Base-by-base conservation (phyloP, 2,329 filamentous ascomycete species). In the Xylariaceae sp. region DNA sequence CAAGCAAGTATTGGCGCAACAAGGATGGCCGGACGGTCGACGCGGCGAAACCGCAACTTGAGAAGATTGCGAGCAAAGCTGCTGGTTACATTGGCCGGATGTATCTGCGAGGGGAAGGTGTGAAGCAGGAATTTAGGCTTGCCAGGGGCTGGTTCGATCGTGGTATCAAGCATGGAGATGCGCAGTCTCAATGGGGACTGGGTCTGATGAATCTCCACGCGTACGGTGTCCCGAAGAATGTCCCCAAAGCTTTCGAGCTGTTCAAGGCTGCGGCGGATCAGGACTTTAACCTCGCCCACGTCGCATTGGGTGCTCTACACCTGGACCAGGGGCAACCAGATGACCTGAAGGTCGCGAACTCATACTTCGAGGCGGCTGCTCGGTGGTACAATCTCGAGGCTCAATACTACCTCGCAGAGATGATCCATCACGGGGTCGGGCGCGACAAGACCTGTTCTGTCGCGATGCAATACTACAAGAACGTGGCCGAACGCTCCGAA, bases 361-460 rank as follows among this genome's bases (percentile, higher is more conserved):
- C 86, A 58, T 95, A 95, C 66, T 96, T 96, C 60, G 90, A 96
- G 62, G 77, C 92, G 42, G 91, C 91, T 5, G 86, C 86, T 38
- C 77, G 89, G 19, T 90, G 90, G 64, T 86, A 86, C 12, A 87
- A 90, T 63, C 87, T 96, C 54, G 90, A 96, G 68, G 88, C 90
- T 0, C 89, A 89, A 65, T 96, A 96, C 70, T 95, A 95, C 66
- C 81, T 96, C 4, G 91, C 89, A 2, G 91, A 96, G 69, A 83
- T 96, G 74, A 86, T 85, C 19, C 82, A 91, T 58, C 81, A 89
- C 54, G 90, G 89, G 0, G 80, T 95, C 30, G 90, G 89, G 5
- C 79, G 88, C 33, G 89, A 95, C 57, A 84, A 85, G 58, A 85
- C 86, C 11, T 96, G 91, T 62, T 78, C 77, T 7, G 77, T 89